A percentile compares a stretch with the other conserved stretches of the same genome.
Conservation (phyloP, 108 stramenopile species). For the Hondaea fermentalgiana region DNA sequence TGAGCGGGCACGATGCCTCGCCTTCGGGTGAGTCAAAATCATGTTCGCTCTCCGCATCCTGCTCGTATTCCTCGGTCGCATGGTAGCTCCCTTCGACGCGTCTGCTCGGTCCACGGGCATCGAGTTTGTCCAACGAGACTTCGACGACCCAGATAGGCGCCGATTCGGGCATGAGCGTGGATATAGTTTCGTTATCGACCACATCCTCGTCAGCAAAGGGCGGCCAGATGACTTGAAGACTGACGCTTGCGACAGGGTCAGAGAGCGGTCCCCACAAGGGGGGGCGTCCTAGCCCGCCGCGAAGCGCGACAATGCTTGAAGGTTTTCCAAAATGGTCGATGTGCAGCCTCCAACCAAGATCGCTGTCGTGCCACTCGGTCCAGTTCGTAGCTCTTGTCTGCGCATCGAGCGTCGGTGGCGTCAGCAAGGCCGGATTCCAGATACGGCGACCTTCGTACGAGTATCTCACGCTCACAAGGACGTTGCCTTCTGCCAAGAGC, state of each 20-base stretch:
- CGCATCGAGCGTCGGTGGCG: background rate
- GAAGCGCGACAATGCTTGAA: background rate
- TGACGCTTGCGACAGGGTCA: background rate
- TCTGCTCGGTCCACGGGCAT: no score
- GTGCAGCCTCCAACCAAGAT: background rate
- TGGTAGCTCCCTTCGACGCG: no score
- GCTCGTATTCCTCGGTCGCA: background rate
- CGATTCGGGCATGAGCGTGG: background rate
- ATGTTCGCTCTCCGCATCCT: background rate
- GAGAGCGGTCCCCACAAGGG: conserved; percentile 4
- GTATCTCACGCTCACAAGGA: background rate
- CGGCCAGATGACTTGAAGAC: background rate
- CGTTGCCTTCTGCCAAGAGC: background rate
- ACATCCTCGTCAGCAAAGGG: background rate
- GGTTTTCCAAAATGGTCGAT: background rate
- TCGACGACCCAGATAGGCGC: background rate
- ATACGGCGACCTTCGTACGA: background rate
- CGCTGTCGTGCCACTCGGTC: background rate
- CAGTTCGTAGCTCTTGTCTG: background rate
- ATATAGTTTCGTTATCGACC: background rate
- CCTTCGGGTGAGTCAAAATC: background rate
- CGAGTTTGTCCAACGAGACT: background rate
- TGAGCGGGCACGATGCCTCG: background rate
- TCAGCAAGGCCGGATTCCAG: background rate
- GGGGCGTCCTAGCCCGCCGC: background rate